Evolutionary conservation across 129 eudicot genomes (phyloP).

Genomic region (Ambrosia trifida): DNA sequence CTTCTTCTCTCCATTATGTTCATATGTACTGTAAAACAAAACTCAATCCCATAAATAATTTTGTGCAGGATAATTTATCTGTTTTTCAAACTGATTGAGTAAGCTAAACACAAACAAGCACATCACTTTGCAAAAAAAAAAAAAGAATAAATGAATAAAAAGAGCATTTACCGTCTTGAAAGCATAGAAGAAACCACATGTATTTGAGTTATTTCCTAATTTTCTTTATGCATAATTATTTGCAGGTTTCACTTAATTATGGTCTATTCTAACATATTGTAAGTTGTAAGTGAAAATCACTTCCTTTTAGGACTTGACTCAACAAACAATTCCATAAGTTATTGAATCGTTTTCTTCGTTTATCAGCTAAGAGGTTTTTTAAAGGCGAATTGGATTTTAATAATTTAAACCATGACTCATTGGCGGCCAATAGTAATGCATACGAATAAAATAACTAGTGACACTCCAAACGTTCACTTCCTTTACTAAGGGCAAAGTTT

Average conservation of each 20-base stretch:
- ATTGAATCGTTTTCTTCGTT: not conserved
- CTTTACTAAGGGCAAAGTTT: not conserved
- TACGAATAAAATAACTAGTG: too few species aligned
- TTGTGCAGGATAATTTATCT: not conserved
- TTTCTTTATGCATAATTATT: not conserved
- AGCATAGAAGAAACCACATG: not conserved
- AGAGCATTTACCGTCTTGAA: not conserved
- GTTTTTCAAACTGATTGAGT: conserved; percentile 11
- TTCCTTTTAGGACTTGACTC: not conserved
- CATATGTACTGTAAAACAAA: conserved; percentile 56
- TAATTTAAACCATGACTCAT: too few species aligned
- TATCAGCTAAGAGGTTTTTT: not conserved
- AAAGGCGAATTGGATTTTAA: not conserved
- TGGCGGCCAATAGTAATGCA: too few species aligned
- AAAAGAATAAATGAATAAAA: not conserved
- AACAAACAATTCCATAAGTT: not conserved
- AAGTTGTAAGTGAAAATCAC: not conserved
- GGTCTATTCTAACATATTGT: not conserved
- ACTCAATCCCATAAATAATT: not conserved
- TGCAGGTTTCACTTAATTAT: not conserved
- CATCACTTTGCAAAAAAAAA: not conserved
- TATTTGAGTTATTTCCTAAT: not conserved
- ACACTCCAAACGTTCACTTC: too few species aligned
- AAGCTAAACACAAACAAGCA: conserved; percentile 6
- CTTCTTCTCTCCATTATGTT: conserved; percentile 83